Evolutionary conservation across 1,284 basidiomycete genomes (phyloP).

Genomic region (Exobasidium rhododendri): DNA sequence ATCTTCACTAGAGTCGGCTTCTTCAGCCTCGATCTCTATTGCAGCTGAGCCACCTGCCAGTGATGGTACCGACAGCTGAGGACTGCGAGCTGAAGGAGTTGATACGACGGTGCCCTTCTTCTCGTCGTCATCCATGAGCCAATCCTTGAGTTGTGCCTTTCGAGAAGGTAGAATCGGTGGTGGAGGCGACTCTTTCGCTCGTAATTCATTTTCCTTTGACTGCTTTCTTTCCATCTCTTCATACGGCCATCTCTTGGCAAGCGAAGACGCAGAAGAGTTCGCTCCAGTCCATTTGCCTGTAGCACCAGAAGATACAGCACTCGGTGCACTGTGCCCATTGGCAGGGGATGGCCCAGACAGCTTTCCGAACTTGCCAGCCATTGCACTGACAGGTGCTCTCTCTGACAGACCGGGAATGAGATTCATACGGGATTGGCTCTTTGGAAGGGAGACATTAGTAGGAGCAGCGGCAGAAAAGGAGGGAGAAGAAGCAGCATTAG

Average conservation of each 20-base stretch:
- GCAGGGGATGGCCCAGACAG: no score
- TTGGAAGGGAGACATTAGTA: no score
- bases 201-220: neutral
- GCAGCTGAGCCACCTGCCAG: slow-evolving; percentile 22
- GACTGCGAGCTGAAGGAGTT: neutral
- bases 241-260: slow-evolving; percentile 14
- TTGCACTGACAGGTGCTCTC: slow-evolving; percentile 28
- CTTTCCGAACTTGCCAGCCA: slow-evolving; percentile 30
- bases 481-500: slow-evolving; percentile 2
- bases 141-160: neutral
- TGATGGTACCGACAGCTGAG: slow-evolving; percentile 4
- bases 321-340: no score
- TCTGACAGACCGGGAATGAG: slow-evolving; percentile 25
- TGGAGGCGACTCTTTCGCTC: neutral
- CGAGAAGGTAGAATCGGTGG: neutral
- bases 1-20: slow-evolving; percentile 16
- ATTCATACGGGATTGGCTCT: neutral
- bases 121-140: slow-evolving; percentile 16
- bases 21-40: slow-evolving; percentile 24
- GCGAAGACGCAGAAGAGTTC: no score
- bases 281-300: no score
- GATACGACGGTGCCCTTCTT: slow-evolving; percentile 13
- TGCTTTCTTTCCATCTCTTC: neutral
- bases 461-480: slow-evolving; percentile 18
- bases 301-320: slow-evolving; percentile 11